Evolutionary conservation across 306 rosid species (phyloP), one percentile per base, ranked within the genome.

Genomic region (Sicyos edulis): DNA sequence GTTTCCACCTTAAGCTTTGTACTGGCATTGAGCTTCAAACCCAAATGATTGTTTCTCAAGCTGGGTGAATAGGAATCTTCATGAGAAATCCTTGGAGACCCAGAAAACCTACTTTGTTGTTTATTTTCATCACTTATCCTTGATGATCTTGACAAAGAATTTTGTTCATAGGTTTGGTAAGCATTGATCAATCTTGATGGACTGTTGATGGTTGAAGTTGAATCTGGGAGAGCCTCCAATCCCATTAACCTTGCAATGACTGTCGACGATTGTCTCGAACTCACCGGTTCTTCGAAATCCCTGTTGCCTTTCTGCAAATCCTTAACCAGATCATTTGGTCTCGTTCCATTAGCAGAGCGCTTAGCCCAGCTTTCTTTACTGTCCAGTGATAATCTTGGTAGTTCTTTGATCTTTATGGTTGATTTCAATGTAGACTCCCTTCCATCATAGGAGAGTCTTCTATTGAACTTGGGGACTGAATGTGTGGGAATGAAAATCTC

Each of bases 221-320:
- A 71, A 50, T 83, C 86, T 37, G 91, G 83, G 54, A 88, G 76
- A 70, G 75, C 58, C 42, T 90, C 96, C 80, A 92, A 65, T 54
- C 98, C 98, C 98, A 92, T 92, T 77, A 92, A 83, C 83, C 87
- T 88, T 19, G 93, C 96, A 8, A 92, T 85, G 32, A 92, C 82
- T 60, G 82, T 82, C 0, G 93, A 77, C 72, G 37, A 32, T 32
- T 83, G 79, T 67, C 37, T 82, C 6, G 86, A 78, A 57, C 87
- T 81, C 34, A 85, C 91, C 11, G 86, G 85, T 69, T 85, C 96
- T 83, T 47, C 65, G 8, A 78, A 58, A 70, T 76, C 80, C 74
- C 65, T 77, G 68, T 69, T 49, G 73, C 79, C 84, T 70, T 55
- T 86, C 58, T 71, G 86, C 55, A 51, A 69, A 76, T 80, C 92